These are phyloP conservation scores for Trichoderma aggressivum DNA, from an alignment of 2,329 filamentous ascomycete species.

Conservation along the genomic window DNA sequence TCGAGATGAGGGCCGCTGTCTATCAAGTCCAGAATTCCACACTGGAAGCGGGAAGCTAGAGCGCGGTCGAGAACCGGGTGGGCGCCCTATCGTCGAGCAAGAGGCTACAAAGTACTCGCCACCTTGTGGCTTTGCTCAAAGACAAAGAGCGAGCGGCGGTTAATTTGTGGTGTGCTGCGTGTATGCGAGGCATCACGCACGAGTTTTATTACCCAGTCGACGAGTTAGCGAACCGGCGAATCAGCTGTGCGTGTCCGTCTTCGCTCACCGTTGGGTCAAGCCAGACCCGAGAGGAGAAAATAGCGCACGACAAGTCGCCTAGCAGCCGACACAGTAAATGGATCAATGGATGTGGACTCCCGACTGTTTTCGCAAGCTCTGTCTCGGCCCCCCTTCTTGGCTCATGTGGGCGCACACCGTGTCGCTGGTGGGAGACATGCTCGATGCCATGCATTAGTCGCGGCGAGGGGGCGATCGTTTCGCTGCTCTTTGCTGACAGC, in stretches of 20 bases:
- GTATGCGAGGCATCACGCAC: neutral
- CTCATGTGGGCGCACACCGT: neutral
- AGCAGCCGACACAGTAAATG: neutral
- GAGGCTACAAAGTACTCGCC: neutral
- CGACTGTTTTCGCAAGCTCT: neutral
- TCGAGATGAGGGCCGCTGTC: neutral
- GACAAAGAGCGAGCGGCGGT: neutral
- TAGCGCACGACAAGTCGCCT: neutral
- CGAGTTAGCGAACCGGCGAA: neutral
- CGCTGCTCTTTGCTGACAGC: slow-evolving; percentile 1
- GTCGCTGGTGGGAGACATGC: slow-evolving; percentile 5
- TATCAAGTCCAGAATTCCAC: neutral
- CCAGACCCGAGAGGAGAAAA: neutral
- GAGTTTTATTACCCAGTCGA: neutral
- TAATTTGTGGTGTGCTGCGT: neutral
- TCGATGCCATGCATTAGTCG: slow-evolving; percentile 14
- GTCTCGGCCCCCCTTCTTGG: neutral
- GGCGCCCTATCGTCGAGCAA: neutral
- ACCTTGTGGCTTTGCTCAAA: neutral
- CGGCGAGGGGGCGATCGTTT: slow-evolving; percentile 8
- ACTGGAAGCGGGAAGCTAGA: neutral
- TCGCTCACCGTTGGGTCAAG: slow-evolving; percentile 1
- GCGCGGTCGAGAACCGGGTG: neutral
- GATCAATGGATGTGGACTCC: neutral
- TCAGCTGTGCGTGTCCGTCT: neutral